phyloP scores from a whole-genome alignment of 225 moss, liverwort and hornwort genomes.

The Sphagnum contortum region DNA sequence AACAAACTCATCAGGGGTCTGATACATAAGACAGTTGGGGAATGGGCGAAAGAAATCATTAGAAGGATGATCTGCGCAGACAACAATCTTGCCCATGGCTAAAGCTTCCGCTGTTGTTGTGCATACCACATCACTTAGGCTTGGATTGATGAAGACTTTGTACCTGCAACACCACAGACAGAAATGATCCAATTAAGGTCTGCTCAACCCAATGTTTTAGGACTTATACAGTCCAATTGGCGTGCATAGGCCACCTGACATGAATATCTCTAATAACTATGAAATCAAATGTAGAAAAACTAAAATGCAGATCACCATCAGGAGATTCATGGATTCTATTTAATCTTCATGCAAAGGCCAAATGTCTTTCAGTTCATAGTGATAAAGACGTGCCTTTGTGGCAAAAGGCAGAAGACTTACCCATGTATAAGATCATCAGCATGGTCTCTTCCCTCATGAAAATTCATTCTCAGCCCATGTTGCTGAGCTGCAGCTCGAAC shows the following conservation, averaged over 20 bases:
- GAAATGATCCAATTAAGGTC: background rate
- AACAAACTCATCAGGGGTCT: constrained; percentile 67
- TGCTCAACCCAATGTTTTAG: too few species aligned
- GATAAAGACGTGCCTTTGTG: too few species aligned
- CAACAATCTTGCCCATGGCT: constrained; percentile 90
- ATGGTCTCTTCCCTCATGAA: constrained; percentile 80
- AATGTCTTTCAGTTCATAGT: too few species aligned
- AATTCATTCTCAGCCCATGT: constrained; percentile 52
- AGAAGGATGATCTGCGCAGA: constrained; percentile 87
- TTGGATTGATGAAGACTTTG: constrained; percentile 97
- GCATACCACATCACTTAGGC: constrained; percentile 92
- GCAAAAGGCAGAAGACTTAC: constrained; percentile 21
- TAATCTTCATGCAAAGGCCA: too few species aligned
- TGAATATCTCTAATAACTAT: too few species aligned
- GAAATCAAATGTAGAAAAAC: too few species aligned
- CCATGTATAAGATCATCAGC: constrained; percentile 66
- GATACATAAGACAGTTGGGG: constrained; percentile 78
- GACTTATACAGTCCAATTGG: too few species aligned
- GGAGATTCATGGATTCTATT: too few species aligned
- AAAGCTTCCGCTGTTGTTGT: constrained; percentile 93
- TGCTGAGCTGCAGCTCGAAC: constrained; percentile 52
- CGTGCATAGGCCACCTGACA: too few species aligned
- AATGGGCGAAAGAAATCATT: constrained; percentile 85
- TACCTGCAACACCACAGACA: constrained; percentile 42
- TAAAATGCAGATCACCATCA: too few species aligned